Evolutionary conservation across 140 eudicot genomes (phyloP), one percentile per base, ranked within the genome.

Genomic region (Cichorium intybus): DNA sequence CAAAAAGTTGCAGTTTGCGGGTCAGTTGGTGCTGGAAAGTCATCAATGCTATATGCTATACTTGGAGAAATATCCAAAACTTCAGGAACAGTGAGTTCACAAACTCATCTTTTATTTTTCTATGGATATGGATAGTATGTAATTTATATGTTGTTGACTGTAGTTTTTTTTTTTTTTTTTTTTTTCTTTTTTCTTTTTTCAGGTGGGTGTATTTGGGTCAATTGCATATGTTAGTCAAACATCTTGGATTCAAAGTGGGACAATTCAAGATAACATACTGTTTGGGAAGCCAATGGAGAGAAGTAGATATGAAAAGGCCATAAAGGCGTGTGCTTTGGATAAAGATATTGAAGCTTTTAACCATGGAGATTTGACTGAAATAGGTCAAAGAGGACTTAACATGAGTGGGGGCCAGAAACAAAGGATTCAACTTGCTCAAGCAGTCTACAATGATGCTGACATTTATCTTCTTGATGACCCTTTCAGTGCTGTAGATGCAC

Each of bases 361-460:
- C 31, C 74, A 80, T 67, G 83, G 95, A 8, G 90, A 87, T 70
- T 79, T 80, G 8, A 86, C 87, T 4, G 95, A 86, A 80, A 83
- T 86, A 53, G 95, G 95, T 9, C 84, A 86, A 46, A 60, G 95
- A 75, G 89, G 95, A 26, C 80, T 86, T 65, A 83, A 86, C 28
- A 64, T 83, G 81, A 87, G 95, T 52, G 87, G 95, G 8, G 95
- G 95, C 51, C 95, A 68, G n/a, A n/a, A n/a, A n/a, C n/a, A n/a
- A n/a, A n/a, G n/a, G n/a, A n/a, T n/a, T n/a, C n/a, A n/a, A n/a
- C 87, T 86, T 6, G 86, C 87, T 23, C 84, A 90, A 58, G 87
- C 90, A 11, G 83, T 86, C 10, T 86, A 86, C 18, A 68, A 75
- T 49, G 87, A 86, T 69, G 85, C 89, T 47, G 90, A 82, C 28